These are phyloP conservation scores for Colletotrichum theobromicola DNA, from an alignment of 2,329 filamentous ascomycete species.

Conservation along the genomic window DNA sequence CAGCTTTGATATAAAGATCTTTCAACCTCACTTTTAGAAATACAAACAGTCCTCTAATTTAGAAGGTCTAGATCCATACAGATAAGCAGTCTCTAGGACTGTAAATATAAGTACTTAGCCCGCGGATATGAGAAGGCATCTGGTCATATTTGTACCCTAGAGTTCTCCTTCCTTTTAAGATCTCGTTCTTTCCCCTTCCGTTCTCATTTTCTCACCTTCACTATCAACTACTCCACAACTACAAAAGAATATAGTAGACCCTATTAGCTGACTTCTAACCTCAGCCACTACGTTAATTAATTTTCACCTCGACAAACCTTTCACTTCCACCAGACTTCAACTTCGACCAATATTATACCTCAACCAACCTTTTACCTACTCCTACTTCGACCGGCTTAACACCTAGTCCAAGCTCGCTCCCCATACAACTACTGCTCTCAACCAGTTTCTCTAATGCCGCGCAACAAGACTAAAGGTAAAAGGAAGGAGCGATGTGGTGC, in stretches of 20 bases:
- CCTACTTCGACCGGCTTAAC: neutral
- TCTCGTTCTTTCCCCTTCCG: fast-evolving
- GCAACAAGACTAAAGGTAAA: neutral
- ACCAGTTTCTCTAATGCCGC: neutral
- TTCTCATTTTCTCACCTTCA: neutral
- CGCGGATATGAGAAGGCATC: too few relatives aligned
- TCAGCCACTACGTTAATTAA: too few relatives aligned
- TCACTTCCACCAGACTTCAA: neutral
- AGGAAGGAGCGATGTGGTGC: neutral
- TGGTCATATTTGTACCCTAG: too few relatives aligned
- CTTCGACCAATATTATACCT: neutral
- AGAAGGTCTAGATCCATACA: too few relatives aligned
- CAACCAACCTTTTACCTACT: neutral
- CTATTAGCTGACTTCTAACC: too few relatives aligned
- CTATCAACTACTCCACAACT: neutral
- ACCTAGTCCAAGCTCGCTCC: neutral
- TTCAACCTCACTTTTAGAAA: too few relatives aligned
- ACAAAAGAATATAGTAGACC: neutral
- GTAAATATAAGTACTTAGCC: too few relatives aligned
- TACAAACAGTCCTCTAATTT: too few relatives aligned
- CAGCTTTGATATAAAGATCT: too few relatives aligned
- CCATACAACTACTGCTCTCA: neutral
- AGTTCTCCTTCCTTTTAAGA: too few relatives aligned
- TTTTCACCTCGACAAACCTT: neutral
- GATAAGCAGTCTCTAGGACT: too few relatives aligned